Evolutionary conservation across 2,329 filamentous ascomycete genomes (phyloP), one percentile per base, ranked within the genome.

Genomic region (Scopulariopsis brevicaulis): DNA sequence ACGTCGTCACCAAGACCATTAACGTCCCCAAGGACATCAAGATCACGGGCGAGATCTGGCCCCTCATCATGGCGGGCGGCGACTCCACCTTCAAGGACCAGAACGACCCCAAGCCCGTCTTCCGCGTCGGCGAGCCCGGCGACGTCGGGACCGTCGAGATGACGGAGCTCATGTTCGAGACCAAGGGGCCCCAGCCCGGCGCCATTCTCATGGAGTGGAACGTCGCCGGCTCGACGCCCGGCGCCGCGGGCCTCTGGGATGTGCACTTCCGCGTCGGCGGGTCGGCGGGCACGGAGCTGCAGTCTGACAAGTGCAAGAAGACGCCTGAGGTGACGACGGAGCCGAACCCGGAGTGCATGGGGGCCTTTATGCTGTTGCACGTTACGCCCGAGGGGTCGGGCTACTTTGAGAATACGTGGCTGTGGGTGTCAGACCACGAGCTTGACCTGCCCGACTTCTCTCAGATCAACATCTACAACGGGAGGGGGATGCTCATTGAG

Each of bases 131-230:
- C 54, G 73, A 89, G 66, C 73, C 81, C 12, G 90, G 90, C 56
- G 88, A 96, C 62, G 77, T 80, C 53, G 93, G 92, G 62, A 78
- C 79, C 32, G 88, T 96, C 54, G 92, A 96, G 74, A 93, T 96
- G 67, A 88, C 85, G 53, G 93, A 96, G 67, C 73, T 96, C 60
- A 85, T 96, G 65, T 87, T 97, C 64, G 83, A 90, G 71, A 96
- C 91, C 34, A 81, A 84, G 63, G 93, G 93, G 4, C 77, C 91
- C 3, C 86, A 90, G 62, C 87, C 91, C 0, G 93, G 93, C 63
- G 93, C 91, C 20, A 90, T 96, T 66, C 81, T 96, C 68, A 84
- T 96, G 74, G 82, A 96, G 70, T 96, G 90, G 88, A 96, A 96
- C 73, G 77, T 96, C 50, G 83, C 83, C 51, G 86, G 84, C 40